phyloP scores from a whole-genome alignment of 257 asterid genomes.

The Solanum clarkiae region DNA sequence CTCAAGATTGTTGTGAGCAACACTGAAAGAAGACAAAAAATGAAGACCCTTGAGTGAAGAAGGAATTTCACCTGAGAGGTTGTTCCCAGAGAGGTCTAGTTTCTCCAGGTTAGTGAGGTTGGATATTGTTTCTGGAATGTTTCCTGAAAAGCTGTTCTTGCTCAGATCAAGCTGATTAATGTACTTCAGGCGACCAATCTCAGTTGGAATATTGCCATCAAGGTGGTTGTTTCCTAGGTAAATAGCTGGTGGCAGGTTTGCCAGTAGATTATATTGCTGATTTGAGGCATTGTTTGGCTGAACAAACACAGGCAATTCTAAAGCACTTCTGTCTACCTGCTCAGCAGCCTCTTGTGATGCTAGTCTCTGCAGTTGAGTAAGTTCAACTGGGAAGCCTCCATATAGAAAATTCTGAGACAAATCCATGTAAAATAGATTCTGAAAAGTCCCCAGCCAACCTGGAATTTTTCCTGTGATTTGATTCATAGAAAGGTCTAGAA shows the following conservation, averaged over 20 bases:
- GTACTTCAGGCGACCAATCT: slow-evolving; percentile 65
- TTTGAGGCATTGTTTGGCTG: slow-evolving; percentile 71
- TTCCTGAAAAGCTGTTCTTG: slow-evolving; percentile 52
- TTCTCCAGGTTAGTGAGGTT: slow-evolving; percentile 70
- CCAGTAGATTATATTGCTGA: slow-evolving; percentile 69
- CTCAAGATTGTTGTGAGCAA: slow-evolving; percentile 67
- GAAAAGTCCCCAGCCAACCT: slow-evolving; percentile 57
- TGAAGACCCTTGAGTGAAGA: slow-evolving; percentile 60
- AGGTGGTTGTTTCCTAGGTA: slow-evolving; percentile 52
- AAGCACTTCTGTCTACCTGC: slow-evolving; percentile 37
- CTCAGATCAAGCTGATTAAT: slow-evolving; percentile 68
- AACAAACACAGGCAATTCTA: slow-evolving; percentile 85
- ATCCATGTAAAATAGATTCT: slow-evolving; percentile 79
- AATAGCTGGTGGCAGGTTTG: slow-evolving; percentile 75
- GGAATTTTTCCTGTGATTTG: slow-evolving; percentile 54
- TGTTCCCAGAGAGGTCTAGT: slow-evolving; percentile 65
- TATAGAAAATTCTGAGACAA: slow-evolving; percentile 51
- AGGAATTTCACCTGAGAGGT: slow-evolving; percentile 72
- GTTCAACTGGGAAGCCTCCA: slow-evolving; percentile 58
- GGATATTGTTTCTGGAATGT: slow-evolving; percentile 66
- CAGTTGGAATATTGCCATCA: slow-evolving; percentile 51
- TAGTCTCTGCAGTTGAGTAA: slow-evolving; percentile 38
- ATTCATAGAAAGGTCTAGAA: slow-evolving; percentile 63
- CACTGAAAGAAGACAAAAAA: slow-evolving; percentile 75
- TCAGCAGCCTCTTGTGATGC: slow-evolving; percentile 42